These are phyloP conservation scores for Cicer cuneatum DNA, from an alignment of 306 rosid genomes.

Conservation along the genomic window DNA sequence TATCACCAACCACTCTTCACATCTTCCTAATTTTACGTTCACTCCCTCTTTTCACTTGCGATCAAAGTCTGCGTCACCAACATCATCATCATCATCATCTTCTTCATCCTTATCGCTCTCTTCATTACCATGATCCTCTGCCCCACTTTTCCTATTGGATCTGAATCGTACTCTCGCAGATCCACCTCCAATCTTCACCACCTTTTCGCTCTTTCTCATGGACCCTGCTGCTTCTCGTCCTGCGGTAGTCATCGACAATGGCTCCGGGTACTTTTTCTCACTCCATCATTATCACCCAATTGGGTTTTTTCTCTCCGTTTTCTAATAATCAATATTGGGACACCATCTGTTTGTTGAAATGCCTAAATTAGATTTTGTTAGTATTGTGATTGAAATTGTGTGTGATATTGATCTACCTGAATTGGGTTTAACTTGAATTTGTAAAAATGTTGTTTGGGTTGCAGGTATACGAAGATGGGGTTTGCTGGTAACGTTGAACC, in stretches of 20 bases:
- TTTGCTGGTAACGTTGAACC: slow-evolving; percentile 98
- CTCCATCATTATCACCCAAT: neutral
- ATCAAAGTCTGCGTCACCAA: slow-evolving; percentile 70
- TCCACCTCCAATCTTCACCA: slow-evolving; percentile 53
- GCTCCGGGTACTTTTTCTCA: slow-evolving; percentile 76
- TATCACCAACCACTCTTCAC: slow-evolving; percentile 49
- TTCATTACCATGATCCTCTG: slow-evolving; percentile 78
- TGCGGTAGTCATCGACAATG: slow-evolving; percentile 94
- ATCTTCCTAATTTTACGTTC: slow-evolving; percentile 54
- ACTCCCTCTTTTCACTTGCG: slow-evolving; percentile 69
- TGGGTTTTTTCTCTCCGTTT: neutral
- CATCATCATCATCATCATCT: slow-evolving; percentile 32
- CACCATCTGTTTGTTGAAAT: slow-evolving; percentile 50
- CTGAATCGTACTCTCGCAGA: slow-evolving; percentile 76
- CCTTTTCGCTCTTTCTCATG: slow-evolving; percentile 57
- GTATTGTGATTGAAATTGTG: slow-evolving; percentile 3
- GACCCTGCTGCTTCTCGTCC: slow-evolving; percentile 95
- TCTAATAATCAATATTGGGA: neutral
- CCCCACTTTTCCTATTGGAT: slow-evolving; percentile 62
- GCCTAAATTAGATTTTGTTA: slow-evolving; percentile 27
- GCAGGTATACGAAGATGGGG: slow-evolving; percentile 98
- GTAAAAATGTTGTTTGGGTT: slow-evolving; percentile 19
- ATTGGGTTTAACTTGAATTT: slow-evolving; percentile 33
- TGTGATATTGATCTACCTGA: neutral
- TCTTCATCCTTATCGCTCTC: slow-evolving; percentile 42